Percentiles rank a stretch among this genome's conserved stretches.
These are phyloP conservation scores for Agaricus sinodeliciosus DNA, from an alignment of 768 basidiomycete species.

Conservation along the genomic window DNA sequence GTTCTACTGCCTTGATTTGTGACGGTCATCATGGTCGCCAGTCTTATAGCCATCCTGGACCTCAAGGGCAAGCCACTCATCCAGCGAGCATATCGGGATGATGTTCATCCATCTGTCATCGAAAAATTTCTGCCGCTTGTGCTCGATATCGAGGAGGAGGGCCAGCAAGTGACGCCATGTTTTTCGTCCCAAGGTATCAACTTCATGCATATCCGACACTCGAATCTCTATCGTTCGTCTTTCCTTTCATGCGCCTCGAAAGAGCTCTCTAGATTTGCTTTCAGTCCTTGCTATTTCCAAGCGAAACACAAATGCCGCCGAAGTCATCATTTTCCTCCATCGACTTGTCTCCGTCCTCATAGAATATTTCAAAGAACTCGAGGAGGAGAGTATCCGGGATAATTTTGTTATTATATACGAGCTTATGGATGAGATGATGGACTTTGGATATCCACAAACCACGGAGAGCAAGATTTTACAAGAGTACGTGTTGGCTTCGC, in stretches of 20 bases:
- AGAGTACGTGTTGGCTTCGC: constrained; percentile 55
- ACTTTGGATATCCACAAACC: constrained; percentile 98
- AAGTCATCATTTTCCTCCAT: constrained; percentile 95
- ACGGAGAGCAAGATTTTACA: constrained; percentile 99
- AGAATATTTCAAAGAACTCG: constrained; percentile 99
- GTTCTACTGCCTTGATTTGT: neutral
- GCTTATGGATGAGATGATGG: constrained; percentile 99
- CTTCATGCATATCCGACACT: constrained; percentile 98
- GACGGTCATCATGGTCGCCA: constrained; percentile 33
- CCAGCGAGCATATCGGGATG: constrained; percentile 93
- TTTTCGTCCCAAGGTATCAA: constrained; percentile 94
- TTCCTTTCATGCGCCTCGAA: neutral
- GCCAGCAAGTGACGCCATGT: constrained; percentile 92
- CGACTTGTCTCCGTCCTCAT: constrained; percentile 87
- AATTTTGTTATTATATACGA: constrained; percentile 99
- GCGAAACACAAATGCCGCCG: constrained; percentile 91
- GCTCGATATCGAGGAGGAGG: constrained; percentile 96
- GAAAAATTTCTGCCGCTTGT: constrained; percentile 92
- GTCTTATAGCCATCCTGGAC: constrained; percentile 89
- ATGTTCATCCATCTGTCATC: constrained; percentile 83
- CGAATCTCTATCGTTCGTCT: constrained; percentile 87
- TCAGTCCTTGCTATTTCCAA: constrained; percentile 78
- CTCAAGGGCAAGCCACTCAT: constrained; percentile 98
- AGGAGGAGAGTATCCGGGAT: constrained; percentile 97
- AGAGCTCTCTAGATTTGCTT: neutral